Conservation (phyloP, 2,329 filamentous ascomycete genomes). For the Fusarium sarcochroum region DNA sequence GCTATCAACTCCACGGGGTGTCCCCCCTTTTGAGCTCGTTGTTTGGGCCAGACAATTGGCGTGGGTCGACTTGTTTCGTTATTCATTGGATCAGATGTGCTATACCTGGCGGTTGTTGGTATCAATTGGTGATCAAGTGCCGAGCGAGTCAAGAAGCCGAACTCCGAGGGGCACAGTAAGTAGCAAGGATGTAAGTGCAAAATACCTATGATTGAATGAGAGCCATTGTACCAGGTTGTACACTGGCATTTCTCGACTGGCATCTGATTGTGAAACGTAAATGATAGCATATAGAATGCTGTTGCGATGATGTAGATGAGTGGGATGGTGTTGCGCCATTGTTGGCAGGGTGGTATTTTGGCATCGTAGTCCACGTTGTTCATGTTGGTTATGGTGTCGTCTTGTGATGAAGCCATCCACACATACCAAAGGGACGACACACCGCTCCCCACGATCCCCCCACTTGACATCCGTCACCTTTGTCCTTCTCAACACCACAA, state of each 20-base stretch:
- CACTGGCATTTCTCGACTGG: slow-evolving; percentile 11
- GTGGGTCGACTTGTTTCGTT: slow-evolving; percentile 1
- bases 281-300: slow-evolving; percentile 1
- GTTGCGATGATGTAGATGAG: slow-evolving; percentile 31
- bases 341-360: slow-evolving; percentile 32
- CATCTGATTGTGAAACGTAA: slow-evolving; percentile 31
- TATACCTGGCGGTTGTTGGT: not conserved
- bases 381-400: slow-evolving; percentile 26
- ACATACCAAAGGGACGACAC: slow-evolving; percentile 38
- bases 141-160: slow-evolving; percentile 38
- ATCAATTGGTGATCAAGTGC: slow-evolving; percentile 33
- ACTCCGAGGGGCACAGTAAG: slow-evolving; percentile 23
- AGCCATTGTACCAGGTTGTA: slow-evolving; percentile 7
- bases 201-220: slow-evolving; percentile 7
- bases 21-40: slow-evolving; percentile 24
- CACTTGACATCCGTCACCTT: slow-evolving; percentile 34
- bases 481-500: slow-evolving; percentile 33
- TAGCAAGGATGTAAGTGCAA: not conserved
- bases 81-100: slow-evolving; percentile 18
- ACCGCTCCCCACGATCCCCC: slow-evolving; percentile 49
- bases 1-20: slow-evolving; percentile 34
- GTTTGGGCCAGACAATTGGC: slow-evolving; percentile 14
- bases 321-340: slow-evolving; percentile 27
- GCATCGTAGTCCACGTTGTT: slow-evolving; percentile 34
- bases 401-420: slow-evolving; percentile 42